Base-by-base conservation (phyloP, 495 filamentous ascomycete species). In the Hypoxylon trugodes region DNA sequence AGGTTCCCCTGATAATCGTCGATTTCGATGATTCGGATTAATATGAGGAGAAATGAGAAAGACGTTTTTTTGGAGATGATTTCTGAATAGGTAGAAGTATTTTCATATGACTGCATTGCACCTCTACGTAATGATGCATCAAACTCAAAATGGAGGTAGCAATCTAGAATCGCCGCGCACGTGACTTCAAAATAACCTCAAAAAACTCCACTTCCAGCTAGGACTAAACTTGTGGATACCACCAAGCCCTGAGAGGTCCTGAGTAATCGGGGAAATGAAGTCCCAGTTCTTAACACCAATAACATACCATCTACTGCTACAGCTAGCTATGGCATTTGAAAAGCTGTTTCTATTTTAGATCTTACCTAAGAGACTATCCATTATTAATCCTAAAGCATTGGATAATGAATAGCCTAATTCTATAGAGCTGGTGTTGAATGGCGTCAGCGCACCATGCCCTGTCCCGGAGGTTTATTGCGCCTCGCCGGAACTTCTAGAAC, bases 81-180 rank as follows among this genome's bases (percentile, higher is more conserved):
- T 12, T 35, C 32, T 7, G 22, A 8, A n/a, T 16, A 38, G 18
- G 40, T 45, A 45, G 42, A 26, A 45, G 42, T 10, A 24, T 24
- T 16, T 41, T 3, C 24, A 25, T 22, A 21, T 37, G 35, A 19
- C 12, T n/a, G 35, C 10, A 12, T 3, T 4, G 12, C 21, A 26
- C 13, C 13, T 19, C 12, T 42, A 55, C 30, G 52, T 45, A 56
- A 56, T 56, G 16, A 21, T 54, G 40, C 52, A 47, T 32, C 19
- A 48, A 35, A 56, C 18, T 37, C 22, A n/a, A 33, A 24, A 30
- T 10, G 33, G 4, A 13, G 6, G n/a, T n/a, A 19, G 16, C 1
- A 25, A 12, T 56, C 38, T 33, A 35, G 38, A 54, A 43, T 30
- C 18, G 25, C 18, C 19, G 35, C 36, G 33, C 50, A 42, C 37